A percentile compares a stretch with the other conserved stretches of the same genome.
phyloP scores from a whole-genome alignment of 2,329 filamentous ascomycete species.

The Pyrenophora graminea region DNA sequence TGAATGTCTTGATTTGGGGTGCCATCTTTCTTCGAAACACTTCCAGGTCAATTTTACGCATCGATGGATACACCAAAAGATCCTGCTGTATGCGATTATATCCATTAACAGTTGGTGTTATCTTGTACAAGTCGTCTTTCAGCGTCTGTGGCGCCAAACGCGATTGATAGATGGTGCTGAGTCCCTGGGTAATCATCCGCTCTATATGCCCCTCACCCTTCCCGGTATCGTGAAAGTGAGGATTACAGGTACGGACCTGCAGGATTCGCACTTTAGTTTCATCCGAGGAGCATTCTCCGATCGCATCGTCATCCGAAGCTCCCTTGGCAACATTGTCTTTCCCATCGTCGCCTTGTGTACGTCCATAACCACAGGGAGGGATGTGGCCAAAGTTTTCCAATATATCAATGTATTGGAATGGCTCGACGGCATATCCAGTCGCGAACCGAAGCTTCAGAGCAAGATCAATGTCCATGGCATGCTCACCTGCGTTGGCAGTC shows the following conservation, averaged over 20 bases:
- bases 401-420: conserved; percentile 17
- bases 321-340: too few species aligned
- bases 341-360: too few species aligned
- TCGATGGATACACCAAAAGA: too few species aligned
- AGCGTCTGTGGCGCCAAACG: not conserved
- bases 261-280: conserved; percentile 6
- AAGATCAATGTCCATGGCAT: conserved; percentile 20
- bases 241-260: conserved; percentile 20
- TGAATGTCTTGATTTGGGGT: too few species aligned
- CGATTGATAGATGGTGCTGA: conserved; percentile 22
- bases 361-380: too few species aligned
- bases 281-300: not conserved
- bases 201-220: conserved; percentile 18
- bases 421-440: conserved; percentile 23
- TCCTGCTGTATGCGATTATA: too few species aligned
- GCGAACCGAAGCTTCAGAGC: conserved; percentile 19
- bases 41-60: too few species aligned
- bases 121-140: conserved; percentile 5
- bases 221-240: conserved; percentile 18
- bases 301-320: conserved; percentile 5
- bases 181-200: conserved; percentile 18
- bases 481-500: conserved; percentile 23
- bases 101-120: too few species aligned
- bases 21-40: too few species aligned
- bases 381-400: too few species aligned